phyloP scores from a whole-genome alignment of 164 flowering plant genomes.

The Cinnamomum chago region DNA sequence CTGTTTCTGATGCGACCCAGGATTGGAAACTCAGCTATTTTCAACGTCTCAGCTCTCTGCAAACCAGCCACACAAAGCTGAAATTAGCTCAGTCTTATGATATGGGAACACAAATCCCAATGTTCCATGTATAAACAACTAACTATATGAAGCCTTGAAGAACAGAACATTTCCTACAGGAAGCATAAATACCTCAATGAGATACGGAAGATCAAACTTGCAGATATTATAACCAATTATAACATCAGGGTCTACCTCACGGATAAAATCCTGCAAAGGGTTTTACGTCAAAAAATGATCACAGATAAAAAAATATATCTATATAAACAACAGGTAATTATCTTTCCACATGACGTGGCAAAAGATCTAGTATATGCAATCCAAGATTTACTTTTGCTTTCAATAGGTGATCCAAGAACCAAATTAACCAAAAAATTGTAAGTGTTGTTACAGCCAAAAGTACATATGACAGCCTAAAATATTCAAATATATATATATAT shows the following conservation, averaged over 20 bases:
- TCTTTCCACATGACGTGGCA: not conserved
- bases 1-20: slow-evolving; percentile 89
- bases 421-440: too few species aligned
- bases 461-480: not conserved
- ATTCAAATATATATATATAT: too few species aligned
- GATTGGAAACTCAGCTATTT: slow-evolving; percentile 84
- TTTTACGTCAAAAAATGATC: slow-evolving; percentile 1
- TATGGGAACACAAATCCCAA: not conserved
- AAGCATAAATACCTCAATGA: slow-evolving; percentile 63
- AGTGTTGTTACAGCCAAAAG: too few species aligned
- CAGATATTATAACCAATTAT: slow-evolving; percentile 98
- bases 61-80: slow-evolving; percentile 7
- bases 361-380: not conserved
- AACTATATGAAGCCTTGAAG: too few species aligned
- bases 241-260: slow-evolving; percentile 94
- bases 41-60: slow-evolving; percentile 80
- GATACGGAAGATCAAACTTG: slow-evolving; percentile 99
- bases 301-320: not conserved
- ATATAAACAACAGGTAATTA: not conserved
- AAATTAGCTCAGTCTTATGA: slow-evolving; percentile 7
- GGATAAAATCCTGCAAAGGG: slow-evolving; percentile 69
- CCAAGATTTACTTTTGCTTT: not conserved
- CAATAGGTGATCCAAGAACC: not conserved
- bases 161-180: not conserved
- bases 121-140: too few species aligned